These are phyloP conservation scores for Phaffia tasmanica DNA, from an alignment of 768 basidiomycete genomes.

Conservation along the genomic window DNA sequence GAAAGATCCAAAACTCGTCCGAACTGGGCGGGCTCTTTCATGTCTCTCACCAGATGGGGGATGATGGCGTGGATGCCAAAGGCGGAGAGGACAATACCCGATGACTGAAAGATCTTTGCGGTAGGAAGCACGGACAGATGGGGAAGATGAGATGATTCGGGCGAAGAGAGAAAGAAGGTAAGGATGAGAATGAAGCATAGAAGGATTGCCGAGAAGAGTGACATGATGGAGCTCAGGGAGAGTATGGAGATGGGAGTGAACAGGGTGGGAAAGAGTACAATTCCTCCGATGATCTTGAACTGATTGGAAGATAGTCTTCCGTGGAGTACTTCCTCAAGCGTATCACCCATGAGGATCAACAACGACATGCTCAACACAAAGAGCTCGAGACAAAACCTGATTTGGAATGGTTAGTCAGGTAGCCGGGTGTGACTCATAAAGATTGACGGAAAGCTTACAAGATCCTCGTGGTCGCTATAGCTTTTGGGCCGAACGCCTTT, in stretches of 20 bases:
- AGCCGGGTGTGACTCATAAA: background rate
- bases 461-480: conserved; percentile 42
- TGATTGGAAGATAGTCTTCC: too few species aligned
- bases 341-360: too few species aligned
- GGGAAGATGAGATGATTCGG: background rate
- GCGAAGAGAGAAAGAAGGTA: conserved; percentile 1
- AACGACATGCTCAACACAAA: conserved; percentile 49
- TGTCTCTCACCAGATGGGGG: conserved; percentile 78
- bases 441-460: conserved; percentile 29
- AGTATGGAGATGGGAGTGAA: background rate
- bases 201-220: conserved; percentile 30
- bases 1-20: conserved; percentile 47
- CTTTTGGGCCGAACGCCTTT: conserved; percentile 72
- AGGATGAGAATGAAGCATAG: background rate
- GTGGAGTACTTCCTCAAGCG: too few species aligned
- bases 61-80: conserved; percentile 77
- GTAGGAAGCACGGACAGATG: background rate
- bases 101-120: conserved; percentile 6
- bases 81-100: conserved; percentile 45
- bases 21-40: conserved; percentile 70
- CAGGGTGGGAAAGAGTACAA: too few species aligned
- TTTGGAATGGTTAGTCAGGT: background rate
- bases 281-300: too few species aligned
- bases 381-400: conserved; percentile 75
- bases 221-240: conserved; percentile 57